Percentiles rank a stretch among this genome's conserved stretches.
phyloP scores from a whole-genome alignment of 805 yeast species.

The Scheffersomyces ergatensis region DNA sequence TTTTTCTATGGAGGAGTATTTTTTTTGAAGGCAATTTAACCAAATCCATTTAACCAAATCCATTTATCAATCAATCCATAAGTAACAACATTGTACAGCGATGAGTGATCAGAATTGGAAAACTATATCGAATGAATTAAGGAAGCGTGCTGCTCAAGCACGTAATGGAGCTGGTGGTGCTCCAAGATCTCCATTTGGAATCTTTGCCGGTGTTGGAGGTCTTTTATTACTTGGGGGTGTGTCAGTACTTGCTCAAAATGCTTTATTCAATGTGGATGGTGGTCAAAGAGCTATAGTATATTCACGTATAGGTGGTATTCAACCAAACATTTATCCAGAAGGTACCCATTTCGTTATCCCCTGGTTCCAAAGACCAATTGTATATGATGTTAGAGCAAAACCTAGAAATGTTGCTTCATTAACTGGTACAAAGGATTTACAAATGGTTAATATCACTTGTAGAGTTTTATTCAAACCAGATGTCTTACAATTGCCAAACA shows the following conservation, averaged over 20 bases:
- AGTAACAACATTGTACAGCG: no score
- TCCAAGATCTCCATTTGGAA: conserved; percentile 35
- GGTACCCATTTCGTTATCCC: conserved; percentile 95
- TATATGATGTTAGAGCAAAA: conserved; percentile 91
- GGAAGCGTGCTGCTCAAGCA: conserved; percentile 34
- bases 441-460: conserved; percentile 89
- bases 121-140: conserved; percentile 38
- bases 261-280: conserved; percentile 78
- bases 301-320: conserved; percentile 83
- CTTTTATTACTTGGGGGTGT: conserved; percentile 38
- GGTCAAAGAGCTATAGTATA: conserved; percentile 97
- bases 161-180: conserved; percentile 17
- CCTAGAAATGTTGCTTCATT: conserved; percentile 92
- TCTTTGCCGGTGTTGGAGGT: conserved; percentile 43
- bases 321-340: conserved; percentile 78
- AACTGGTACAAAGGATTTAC: conserved; percentile 96
- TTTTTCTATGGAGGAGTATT: no score
- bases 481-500: conserved; percentile 73
- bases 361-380: conserved; percentile 90
- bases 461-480: conserved; percentile 95
- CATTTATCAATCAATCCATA: no score
- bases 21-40: no score
- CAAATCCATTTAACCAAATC: no score
- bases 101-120: conserved; percentile 46
- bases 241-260: conserved; percentile 40